A percentile compares a stretch with the other conserved stretches of the same genome.
These are phyloP conservation scores for Luffa aegyptiaca DNA, from an alignment of 306 rosid genomes.

Conservation along the genomic window DNA sequence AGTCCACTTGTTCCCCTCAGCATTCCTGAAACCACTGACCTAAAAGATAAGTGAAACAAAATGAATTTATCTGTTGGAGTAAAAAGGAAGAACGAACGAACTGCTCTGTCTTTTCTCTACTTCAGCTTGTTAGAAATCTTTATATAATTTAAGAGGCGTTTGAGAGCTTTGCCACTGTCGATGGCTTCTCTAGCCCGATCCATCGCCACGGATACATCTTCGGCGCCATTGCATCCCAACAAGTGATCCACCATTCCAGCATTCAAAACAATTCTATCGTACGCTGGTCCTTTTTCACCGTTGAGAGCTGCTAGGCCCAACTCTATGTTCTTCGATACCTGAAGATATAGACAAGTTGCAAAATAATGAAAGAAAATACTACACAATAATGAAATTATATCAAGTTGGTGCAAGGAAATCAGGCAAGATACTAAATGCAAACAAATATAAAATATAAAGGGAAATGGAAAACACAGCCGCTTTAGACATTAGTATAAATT, in stretches of 20 bases:
- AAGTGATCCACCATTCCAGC: slow-evolving; percentile 94
- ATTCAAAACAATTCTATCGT: slow-evolving; percentile 79
- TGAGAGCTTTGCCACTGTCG: slow-evolving; percentile 83
- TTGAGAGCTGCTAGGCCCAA: slow-evolving; percentile 77
- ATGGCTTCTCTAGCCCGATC: slow-evolving; percentile 93
- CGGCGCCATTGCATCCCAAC: slow-evolving; percentile 87
- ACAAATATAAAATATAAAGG: too few species aligned
- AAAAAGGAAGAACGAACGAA: neutral
- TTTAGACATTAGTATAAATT: neutral
- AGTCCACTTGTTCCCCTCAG: neutral
- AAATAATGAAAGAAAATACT: neutral
- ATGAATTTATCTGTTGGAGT: neutral
- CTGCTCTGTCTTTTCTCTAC: neutral
- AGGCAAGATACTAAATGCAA: too few species aligned
- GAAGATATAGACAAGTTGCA: neutral
- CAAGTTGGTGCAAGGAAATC: too few species aligned
- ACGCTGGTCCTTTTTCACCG: slow-evolving; percentile 87
- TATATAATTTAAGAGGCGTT: slow-evolving; percentile 66
- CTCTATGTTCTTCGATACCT: slow-evolving; percentile 76
- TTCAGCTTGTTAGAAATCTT: slow-evolving; percentile 49
- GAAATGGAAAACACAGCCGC: neutral
- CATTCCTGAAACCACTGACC: neutral
- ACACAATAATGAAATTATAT: neutral
- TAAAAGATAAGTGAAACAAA: neutral
- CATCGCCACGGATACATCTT: slow-evolving; percentile 53